Percentiles rank a stretch among this genome's conserved stretches.
Evolutionary conservation across 2,329 filamentous ascomycete species (phyloP).

Genomic region (Colletotrichum aenigma): DNA sequence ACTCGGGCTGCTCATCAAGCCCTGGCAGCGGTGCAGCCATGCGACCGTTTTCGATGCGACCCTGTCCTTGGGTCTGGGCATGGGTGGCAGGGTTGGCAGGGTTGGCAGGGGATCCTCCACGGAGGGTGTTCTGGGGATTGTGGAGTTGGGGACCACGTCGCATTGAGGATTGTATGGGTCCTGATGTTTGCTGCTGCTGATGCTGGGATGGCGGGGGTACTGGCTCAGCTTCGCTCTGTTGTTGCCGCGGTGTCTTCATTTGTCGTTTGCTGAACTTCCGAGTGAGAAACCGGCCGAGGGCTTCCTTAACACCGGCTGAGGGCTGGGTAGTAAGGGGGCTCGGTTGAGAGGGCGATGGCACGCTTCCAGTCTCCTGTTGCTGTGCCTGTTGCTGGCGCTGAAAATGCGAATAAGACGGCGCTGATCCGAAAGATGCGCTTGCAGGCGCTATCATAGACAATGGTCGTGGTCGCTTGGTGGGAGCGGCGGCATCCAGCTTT

Average conservation of each 20-base stretch:
- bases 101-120: background rate
- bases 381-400: background rate
- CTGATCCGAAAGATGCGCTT: background rate
- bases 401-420: background rate
- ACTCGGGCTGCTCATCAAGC: constrained; percentile 5
- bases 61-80: background rate
- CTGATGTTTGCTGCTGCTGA: background rate
- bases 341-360: background rate
- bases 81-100: background rate
- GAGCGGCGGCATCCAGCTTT: background rate
- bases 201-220: background rate
- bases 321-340: background rate
- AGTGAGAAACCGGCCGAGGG: background rate
- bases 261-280: background rate
- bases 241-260: background rate
- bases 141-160: constrained; percentile 15
- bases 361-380: background rate
- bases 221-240: background rate
- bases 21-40: constrained; percentile 8
- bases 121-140: constrained; percentile 20
- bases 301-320: constrained; percentile 1
- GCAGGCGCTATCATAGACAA: constrained; percentile 7
- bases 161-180: constrained; percentile 15
- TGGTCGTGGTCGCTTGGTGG: background rate
- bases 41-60: constrained; percentile 8